Conservation (phyloP, 139 green algal genomes). For the Asterochloris sp. region DNA sequence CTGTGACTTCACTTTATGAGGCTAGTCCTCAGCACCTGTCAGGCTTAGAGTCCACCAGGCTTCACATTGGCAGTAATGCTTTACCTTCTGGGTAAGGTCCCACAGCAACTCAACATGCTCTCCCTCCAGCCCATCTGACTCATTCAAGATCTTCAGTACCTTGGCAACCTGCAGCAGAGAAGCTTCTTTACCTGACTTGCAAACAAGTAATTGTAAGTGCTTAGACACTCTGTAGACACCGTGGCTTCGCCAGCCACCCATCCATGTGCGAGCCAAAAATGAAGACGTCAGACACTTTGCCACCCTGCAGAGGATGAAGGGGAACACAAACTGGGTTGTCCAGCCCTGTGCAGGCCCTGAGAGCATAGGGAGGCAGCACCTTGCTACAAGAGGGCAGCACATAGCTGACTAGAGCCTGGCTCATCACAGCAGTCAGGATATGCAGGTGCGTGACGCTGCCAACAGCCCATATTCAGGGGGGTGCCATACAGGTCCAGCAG, state of each 20-base stretch:
- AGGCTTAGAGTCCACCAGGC: neutral
- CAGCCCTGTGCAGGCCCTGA: no score
- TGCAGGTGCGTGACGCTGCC: no score
- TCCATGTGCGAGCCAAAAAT: neutral
- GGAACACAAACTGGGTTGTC: no score
- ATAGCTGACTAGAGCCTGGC: no score
- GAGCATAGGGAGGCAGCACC: no score
- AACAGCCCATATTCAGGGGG: no score
- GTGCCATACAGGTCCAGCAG: neutral
- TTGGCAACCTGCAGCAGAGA: constrained; percentile 40
- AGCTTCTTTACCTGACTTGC: neutral
- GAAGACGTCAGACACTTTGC: no score
- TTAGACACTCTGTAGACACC: no score
- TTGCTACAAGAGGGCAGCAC: no score
- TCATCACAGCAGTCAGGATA: no score
- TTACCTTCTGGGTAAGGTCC: constrained; percentile 69
- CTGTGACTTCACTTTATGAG: neutral
- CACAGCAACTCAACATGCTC: constrained; percentile 80
- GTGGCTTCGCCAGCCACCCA: neutral
- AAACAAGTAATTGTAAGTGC: neutral
- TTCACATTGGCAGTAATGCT: neutral
- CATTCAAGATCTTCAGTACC: constrained; percentile 56
- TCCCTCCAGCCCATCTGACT: constrained; percentile 37
- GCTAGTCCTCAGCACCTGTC: neutral
- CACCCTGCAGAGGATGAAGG: no score